Evolutionary conservation across 306 rosid genomes (phyloP), one percentile per base, ranked within the genome.

Genomic region (Dalbergia cochinchinensis): DNA sequence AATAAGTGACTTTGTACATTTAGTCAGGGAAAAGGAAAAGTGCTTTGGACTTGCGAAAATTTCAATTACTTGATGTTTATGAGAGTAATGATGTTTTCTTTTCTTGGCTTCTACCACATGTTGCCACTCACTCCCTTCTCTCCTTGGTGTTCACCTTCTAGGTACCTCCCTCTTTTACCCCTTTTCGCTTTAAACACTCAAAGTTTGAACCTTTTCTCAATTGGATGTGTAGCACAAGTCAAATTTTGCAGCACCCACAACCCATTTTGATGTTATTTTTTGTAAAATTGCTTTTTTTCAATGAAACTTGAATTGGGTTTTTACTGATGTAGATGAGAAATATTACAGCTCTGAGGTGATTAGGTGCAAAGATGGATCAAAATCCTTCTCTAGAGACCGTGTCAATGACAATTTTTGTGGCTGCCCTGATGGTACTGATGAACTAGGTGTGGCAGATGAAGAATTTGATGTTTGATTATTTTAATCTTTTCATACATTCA

Each of bases 341-440:
- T 90, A 88, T 80, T 94, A 83, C 62, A 76, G 83, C 48, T 76
- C 92, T 16, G 85, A 85, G 68, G 82, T 84, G 73, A 91, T 94
- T 74, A 79, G 81, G 63, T 94, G 99, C 88, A 94, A 76, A 90
- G 97, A 91, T 67, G 87, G 89, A 41, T 87, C 92, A 50, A 91
- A 88, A 82, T 89, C 89, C 10, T 90, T 94, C 86, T 66, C 82
- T 73, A 84, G 89, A 78, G 88, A 91, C 65, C 97, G 95, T 70
- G 91, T 94, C 71, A 92, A 94, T 51, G 97, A 91, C 69, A 44
- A 94, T 80, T 92, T 84, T 85, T 94, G 97, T 14, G 99, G 91
- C 65, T 94, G 99, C 79, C 66, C 80, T 50, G 97, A 94, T 85
- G 97, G 97, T 35, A 92, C 99, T 11, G 97, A 94, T 82, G 99